Conservation (phyloP, 192 early-diverging fungal species). For the Coemansia aciculifera region DNA sequence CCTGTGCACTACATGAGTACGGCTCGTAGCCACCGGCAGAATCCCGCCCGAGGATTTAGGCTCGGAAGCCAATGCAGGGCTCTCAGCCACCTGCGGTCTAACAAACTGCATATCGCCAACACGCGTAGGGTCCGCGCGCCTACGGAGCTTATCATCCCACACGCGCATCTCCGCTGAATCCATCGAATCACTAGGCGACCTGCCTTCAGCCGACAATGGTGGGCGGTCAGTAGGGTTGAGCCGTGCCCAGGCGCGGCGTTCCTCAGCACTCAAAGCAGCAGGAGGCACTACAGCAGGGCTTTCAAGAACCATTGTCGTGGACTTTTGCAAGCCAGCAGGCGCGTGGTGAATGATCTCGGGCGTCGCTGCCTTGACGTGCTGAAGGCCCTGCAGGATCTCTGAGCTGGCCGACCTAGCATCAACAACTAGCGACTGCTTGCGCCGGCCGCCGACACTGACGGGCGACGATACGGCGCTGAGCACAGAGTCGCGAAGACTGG, state of each 20-base stretch:
- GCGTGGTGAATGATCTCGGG: slow-evolving; percentile 18
- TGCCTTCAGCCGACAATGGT: slow-evolving; percentile 23
- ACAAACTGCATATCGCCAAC: neutral
- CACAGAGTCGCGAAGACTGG: slow-evolving; percentile 13
- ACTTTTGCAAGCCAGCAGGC: neutral
- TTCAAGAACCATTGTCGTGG: slow-evolving; percentile 26
- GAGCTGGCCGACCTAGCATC: slow-evolving; percentile 43
- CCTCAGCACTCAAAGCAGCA: slow-evolving; percentile 10
- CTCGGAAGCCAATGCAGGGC: slow-evolving; percentile 30
- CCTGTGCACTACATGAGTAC: neutral
- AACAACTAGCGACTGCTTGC: slow-evolving; percentile 46
- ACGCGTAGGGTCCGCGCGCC: slow-evolving; percentile 18
- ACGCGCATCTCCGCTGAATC: slow-evolving; percentile 15
- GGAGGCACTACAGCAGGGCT: slow-evolving; percentile 22
- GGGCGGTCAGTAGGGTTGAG: slow-evolving; percentile 28
- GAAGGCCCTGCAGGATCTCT: slow-evolving; percentile 32
- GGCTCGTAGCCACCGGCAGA: neutral
- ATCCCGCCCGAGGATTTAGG: slow-evolving; percentile 45
- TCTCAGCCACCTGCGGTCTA: slow-evolving; percentile 21
- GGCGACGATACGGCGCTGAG: slow-evolving; percentile 40
- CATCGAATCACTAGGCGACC: slow-evolving; percentile 12
- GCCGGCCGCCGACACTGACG: slow-evolving; percentile 50
- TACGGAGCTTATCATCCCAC: slow-evolving; percentile 37
- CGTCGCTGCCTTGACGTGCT: slow-evolving; percentile 30
- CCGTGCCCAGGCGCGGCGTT: slow-evolving; percentile 40